Evolutionary conservation across 2,329 filamentous ascomycete species (phyloP), one percentile per base, ranked within the genome.

Genomic region (Pseudocercospora musae): DNA sequence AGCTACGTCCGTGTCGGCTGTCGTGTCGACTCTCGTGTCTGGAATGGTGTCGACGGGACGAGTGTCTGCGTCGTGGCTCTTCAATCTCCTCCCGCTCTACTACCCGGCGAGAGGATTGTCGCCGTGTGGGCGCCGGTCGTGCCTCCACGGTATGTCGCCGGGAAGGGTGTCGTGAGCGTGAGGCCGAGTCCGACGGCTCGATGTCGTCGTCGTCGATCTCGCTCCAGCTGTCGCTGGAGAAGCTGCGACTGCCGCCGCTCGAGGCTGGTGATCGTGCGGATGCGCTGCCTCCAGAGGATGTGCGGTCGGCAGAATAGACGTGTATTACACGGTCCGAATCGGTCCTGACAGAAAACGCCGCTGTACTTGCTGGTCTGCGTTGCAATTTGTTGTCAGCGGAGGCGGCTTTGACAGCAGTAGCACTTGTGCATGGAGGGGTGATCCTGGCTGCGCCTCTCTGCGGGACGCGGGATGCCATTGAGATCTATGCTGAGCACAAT

Each of bases 151-250:
- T 66, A 69, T 75, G 66, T 53, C 70, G 74, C 56, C 77, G 75
- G 42, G 71, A 70, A 33, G 60, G 64, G 15, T 64, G 68, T 52
- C 75, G 73, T 2, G 79, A 76, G 50, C 78, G 75, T 20, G 80
- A 82, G 21, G 80, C 80, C 25, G 80, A 82, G 70, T 82, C 80
- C n/a, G 77, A 79, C 25, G 80, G 80, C 23, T 78, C 76, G 67
- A 82, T 78, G 58, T 79, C 78, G 76, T 79, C 75, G 25, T 73
- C 74, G 59, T 74, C 69, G 44, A 72, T 52, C 42, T 70, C 63
- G 37, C 58, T 66, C 70, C 70, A 74, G 54, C 71, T 72, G 53
- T 71, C 71, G 66, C 68, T 69, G 59, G 66, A 64, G 33, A 63
- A 65, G 56, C 66, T 70, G 54, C 64, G 65, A 57, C 68, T 69